phyloP scores from a whole-genome alignment of 2,329 filamentous ascomycete species.

The Blumeria hordei region DNA sequence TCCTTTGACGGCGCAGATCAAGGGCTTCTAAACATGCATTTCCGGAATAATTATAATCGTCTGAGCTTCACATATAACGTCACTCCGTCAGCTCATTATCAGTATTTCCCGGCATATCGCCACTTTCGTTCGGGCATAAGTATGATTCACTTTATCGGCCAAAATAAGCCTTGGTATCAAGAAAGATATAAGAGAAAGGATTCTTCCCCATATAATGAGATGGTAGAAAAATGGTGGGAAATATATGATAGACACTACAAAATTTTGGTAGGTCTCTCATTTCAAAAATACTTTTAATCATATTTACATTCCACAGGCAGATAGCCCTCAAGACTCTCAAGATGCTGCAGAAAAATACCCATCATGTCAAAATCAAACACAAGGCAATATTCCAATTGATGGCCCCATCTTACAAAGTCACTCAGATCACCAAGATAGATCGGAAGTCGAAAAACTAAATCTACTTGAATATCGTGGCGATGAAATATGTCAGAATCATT shows the following conservation, averaged over 20 bases:
- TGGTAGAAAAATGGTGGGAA: slow-evolving; percentile 78
- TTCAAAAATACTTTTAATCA: too few species aligned
- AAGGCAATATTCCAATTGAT: too few species aligned
- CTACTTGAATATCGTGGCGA: too few species aligned
- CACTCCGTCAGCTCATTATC: slow-evolving; percentile 88
- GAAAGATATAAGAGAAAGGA: slow-evolving; percentile 30
- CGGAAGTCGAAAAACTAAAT: too few species aligned
- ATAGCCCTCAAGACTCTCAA: too few species aligned
- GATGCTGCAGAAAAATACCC: too few species aligned
- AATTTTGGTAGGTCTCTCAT: slow-evolving; percentile 15
- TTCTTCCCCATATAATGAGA: slow-evolving; percentile 50
- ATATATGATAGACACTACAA: slow-evolving; percentile 76
- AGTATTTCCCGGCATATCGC: slow-evolving; percentile 84
- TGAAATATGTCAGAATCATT: too few species aligned
- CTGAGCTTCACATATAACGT: slow-evolving; percentile 93
- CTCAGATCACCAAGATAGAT: too few species aligned
- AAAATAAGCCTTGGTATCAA: slow-evolving; percentile 67
- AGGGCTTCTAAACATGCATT: slow-evolving; percentile 86
- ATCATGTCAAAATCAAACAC: too few species aligned
- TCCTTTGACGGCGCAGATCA: slow-evolving; percentile 97
- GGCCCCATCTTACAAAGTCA: too few species aligned
- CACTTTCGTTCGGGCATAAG: slow-evolving; percentile 81
- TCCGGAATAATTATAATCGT: slow-evolving; percentile 59
- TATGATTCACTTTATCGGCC: slow-evolving; percentile 84
- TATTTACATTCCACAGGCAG: too few species aligned